Percentiles rank a stretch among this genome's conserved stretches.
phyloP scores from a whole-genome alignment of 345 rosid species.

The Camelina neglecta region DNA sequence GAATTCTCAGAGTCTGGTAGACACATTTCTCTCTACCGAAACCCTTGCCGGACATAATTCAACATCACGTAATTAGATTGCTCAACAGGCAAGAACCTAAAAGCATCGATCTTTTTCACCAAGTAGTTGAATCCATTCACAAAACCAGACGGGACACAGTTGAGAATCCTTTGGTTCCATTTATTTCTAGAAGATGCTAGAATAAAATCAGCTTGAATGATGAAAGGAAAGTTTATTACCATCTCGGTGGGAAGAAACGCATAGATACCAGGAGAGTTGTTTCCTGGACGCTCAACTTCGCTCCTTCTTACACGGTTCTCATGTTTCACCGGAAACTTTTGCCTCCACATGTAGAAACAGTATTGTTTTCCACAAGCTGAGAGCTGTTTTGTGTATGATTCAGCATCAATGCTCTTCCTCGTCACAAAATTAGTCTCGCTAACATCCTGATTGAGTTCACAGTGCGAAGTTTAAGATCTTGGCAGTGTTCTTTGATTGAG shows the following conservation, averaged over 20 bases:
- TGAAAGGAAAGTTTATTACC: constrained; percentile 69
- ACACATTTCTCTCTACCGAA: too few species aligned
- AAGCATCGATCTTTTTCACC: constrained; percentile 58
- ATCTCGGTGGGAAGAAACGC: constrained; percentile 83
- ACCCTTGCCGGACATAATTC: too few species aligned
- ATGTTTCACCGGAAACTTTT: constrained; percentile 62
- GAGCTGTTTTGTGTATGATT: constrained; percentile 65
- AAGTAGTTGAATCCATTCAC: constrained; percentile 59
- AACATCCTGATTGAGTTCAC: constrained; percentile 59
- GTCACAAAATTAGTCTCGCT: constrained; percentile 56
- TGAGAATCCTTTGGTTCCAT: constrained; percentile 84
- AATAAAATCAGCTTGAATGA: constrained; percentile 76
- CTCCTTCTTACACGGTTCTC: constrained; percentile 64
- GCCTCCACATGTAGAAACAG: constrained; percentile 73
- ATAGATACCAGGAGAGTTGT: constrained; percentile 61
- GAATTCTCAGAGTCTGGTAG: too few species aligned
- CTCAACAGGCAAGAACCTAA: constrained; percentile 64
- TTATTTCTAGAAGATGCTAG: constrained; percentile 71
- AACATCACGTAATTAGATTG: constrained; percentile 35
- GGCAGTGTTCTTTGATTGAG: constrained; percentile 61
- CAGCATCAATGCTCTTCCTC: constrained; percentile 77
- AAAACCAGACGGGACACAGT: constrained; percentile 61
- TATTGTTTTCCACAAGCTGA: constrained; percentile 58
- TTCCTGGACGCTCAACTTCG: constrained; percentile 68
- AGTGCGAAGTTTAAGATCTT: constrained; percentile 48